Evolutionary conservation across 768 basidiomycete genomes (phyloP).

Genomic region (Vishniacozyma victoriae): DNA sequence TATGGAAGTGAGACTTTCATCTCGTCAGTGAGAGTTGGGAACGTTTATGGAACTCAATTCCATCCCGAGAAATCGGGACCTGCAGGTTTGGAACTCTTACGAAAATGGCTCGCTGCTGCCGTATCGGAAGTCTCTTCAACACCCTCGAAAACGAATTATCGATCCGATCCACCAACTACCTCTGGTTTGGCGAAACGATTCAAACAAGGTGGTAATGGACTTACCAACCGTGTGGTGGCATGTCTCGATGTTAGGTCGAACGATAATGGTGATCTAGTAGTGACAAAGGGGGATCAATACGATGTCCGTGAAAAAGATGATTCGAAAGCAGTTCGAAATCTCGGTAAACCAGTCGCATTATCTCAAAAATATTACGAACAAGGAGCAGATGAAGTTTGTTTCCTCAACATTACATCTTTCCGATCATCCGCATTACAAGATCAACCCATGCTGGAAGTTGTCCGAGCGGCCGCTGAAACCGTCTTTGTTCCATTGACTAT

Average conservation of each 20-base stretch:
- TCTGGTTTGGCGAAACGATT: conserved; percentile 41
- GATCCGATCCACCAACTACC: background rate
- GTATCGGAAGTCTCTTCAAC: conserved; percentile 23
- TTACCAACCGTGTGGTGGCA: conserved; percentile 91
- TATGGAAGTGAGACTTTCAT: conserved; percentile 92
- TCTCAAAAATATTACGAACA: conserved; percentile 75
- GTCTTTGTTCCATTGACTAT: conserved; percentile 98
- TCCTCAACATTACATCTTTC: conserved; percentile 99
- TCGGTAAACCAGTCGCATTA: conserved; percentile 92
- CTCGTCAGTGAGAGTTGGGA: conserved; percentile 71
- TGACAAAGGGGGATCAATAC: conserved; percentile 99
- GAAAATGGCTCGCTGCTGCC: conserved; percentile 63
- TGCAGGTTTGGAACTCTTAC: conserved; percentile 74
- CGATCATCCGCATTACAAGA: conserved; percentile 89
- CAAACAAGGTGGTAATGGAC: conserved; percentile 45
- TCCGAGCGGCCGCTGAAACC: conserved; percentile 77
- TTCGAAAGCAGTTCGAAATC: conserved; percentile 66
- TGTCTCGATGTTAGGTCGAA: conserved; percentile 97
- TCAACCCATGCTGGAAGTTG: conserved; percentile 97
- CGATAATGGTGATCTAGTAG: conserved; percentile 91
- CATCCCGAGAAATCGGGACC: conserved; percentile 95
- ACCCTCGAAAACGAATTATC: background rate
- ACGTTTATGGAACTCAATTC: conserved; percentile 89
- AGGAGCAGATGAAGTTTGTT: conserved; percentile 92
- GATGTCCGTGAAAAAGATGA: conserved; percentile 78